A percentile compares a stretch with the other conserved stretches of the same genome.
Evolutionary conservation across 805 yeast species (phyloP).

Genomic region (Kodamaea restingae): DNA sequence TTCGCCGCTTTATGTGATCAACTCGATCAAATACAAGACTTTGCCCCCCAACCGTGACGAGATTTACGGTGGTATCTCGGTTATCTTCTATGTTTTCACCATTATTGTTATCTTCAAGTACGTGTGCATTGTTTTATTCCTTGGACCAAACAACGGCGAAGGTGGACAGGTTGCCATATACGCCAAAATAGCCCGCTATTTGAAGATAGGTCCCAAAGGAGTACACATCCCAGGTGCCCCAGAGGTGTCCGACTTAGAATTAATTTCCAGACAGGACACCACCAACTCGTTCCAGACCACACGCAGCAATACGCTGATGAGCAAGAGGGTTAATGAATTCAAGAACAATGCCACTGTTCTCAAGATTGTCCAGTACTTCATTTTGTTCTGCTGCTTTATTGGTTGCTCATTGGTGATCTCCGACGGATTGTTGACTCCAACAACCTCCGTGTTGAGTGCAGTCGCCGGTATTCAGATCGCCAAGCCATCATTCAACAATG

Average conservation of each 20-base stretch:
- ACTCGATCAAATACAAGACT: slow-evolving; percentile 27
- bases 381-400: slow-evolving; percentile 40
- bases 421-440: slow-evolving; percentile 61
- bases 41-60: slow-evolving; percentile 35
- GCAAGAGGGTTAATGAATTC: slow-evolving; percentile 13
- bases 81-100: slow-evolving; percentile 53
- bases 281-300: slow-evolving; percentile 22
- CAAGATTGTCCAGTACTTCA: slow-evolving; percentile 28
- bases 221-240: slow-evolving; percentile 40
- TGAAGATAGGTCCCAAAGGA: slow-evolving; percentile 46
- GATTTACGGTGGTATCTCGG: slow-evolving; percentile 47
- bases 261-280: slow-evolving; percentile 37
- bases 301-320: slow-evolving; percentile 10
- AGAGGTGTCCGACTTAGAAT: slow-evolving; percentile 25
- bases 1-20: slow-evolving; percentile 51
- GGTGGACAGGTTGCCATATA: slow-evolving; percentile 66
- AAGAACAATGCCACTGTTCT: slow-evolving; percentile 23
- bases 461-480: slow-evolving; percentile 54
- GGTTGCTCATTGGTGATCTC: slow-evolving; percentile 57
- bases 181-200: slow-evolving; percentile 49
- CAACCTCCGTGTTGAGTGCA: slow-evolving; percentile 58
- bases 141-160: slow-evolving; percentile 57
- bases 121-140: slow-evolving; percentile 41
- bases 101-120: slow-evolving; percentile 52
- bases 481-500: slow-evolving; percentile 40